Percentiles rank a stretch among this genome's conserved stretches.
Conservation (phyloP, 306 rosid genomes). For the Pueraria montana region DNA sequence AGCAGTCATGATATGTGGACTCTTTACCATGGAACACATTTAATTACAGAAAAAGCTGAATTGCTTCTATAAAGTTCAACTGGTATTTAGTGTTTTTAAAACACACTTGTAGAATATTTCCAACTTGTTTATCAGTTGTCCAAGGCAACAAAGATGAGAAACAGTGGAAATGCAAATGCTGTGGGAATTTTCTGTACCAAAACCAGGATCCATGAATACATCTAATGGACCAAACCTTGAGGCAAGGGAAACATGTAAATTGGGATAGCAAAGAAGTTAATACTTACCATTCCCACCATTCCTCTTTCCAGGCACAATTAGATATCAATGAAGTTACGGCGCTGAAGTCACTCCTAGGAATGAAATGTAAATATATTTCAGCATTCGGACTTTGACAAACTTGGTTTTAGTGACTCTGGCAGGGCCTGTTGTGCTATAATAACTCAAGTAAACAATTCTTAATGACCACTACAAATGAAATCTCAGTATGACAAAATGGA, state of each 20-base stretch:
- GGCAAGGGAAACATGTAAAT: slow-evolving; percentile 10
- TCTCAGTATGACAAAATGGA: background rate
- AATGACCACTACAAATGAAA: background rate
- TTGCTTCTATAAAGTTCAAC: background rate
- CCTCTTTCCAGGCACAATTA: background rate
- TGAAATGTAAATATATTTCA: slow-evolving; percentile 20
- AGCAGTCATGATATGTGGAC: background rate
- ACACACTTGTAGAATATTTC: background rate
- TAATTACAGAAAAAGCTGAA: slow-evolving; percentile 1
- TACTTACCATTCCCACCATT: background rate
- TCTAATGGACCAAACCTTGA: slow-evolving; percentile 12
- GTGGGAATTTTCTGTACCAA: background rate
- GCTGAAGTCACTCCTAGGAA: background rate
- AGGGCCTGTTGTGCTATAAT: background rate
- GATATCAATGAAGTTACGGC: background rate
- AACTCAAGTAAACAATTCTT: slow-evolving; percentile 20
- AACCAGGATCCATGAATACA: slow-evolving; percentile 10
- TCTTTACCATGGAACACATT: background rate
- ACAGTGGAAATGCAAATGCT: background rate
- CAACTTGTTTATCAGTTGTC: background rate
- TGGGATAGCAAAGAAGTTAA: background rate
- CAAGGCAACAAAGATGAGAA: background rate
- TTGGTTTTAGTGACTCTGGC: slow-evolving; percentile 16
- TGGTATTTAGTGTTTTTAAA: slow-evolving; percentile 9
- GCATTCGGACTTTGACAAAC: slow-evolving; percentile 1